These are phyloP conservation scores for Metarhizium robertsii DNA, from an alignment of 2,329 filamentous ascomycete species.

Conservation along the genomic window DNA sequence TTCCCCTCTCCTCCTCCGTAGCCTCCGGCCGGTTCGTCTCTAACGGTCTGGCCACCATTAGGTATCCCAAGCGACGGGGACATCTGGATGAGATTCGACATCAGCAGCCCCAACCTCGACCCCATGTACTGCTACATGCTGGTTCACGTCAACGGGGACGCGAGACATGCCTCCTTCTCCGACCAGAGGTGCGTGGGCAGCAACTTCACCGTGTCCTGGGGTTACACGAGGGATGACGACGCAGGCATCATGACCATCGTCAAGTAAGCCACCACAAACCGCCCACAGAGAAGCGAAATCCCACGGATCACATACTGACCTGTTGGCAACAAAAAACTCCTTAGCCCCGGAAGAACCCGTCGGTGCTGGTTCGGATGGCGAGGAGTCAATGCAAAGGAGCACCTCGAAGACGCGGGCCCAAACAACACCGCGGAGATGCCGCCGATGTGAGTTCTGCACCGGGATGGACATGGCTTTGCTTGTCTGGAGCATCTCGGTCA, in stretches of 20 bases:
- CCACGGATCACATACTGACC: neutral
- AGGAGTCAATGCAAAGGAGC: conserved; percentile 11
- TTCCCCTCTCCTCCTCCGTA: neutral
- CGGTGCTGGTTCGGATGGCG: conserved; percentile 19
- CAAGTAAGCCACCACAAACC: conserved; percentile 17
- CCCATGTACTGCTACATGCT: conserved; percentile 8
- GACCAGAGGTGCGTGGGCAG: conserved; percentile 13
- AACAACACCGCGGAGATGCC: conserved; percentile 8
- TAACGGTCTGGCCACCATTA: neutral
- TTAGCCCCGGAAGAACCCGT: conserved; percentile 4
- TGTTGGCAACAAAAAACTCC: neutral
- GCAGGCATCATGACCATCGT: conserved; percentile 20
- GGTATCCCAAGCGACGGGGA: neutral
- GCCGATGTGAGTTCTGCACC: neutral
- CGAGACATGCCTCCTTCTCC: conserved; percentile 16
- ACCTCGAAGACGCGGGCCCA: conserved; percentile 11
- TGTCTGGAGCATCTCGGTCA: no score
- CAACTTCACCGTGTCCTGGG: conserved; percentile 22
- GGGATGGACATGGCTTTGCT: no score
- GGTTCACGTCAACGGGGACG: conserved; percentile 7
- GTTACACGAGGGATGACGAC: conserved; percentile 18
- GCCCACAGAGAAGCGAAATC: neutral
- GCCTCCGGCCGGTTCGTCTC: neutral
- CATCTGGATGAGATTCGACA: conserved; percentile 7
- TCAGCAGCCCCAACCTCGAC: conserved; percentile 6